Conservation (phyloP, 2,329 filamentous ascomycete genomes). For the Fusarium siculi region DNA sequence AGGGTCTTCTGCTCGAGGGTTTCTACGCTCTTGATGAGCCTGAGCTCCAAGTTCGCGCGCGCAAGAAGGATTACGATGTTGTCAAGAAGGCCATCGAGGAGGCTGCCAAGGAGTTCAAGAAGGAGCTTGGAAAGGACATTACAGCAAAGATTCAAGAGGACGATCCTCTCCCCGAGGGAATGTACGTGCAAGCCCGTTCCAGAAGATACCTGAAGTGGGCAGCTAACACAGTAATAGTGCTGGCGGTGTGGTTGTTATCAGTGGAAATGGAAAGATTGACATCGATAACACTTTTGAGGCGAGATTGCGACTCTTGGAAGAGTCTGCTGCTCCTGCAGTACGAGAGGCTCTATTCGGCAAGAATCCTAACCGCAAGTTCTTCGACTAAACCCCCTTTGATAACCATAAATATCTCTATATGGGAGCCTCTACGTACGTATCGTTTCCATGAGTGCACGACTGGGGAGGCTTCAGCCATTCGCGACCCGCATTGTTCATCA, state of each 20-base stretch:
- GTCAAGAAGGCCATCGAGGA: slow-evolving; percentile 82
- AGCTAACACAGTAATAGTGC: slow-evolving; percentile 65
- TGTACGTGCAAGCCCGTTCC: slow-evolving; percentile 69
- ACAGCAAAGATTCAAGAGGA: slow-evolving; percentile 80
- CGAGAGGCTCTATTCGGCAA: slow-evolving; percentile 89
- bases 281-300: slow-evolving; percentile 99
- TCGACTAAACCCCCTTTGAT: slow-evolving; percentile 69
- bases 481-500: slow-evolving; percentile 43
- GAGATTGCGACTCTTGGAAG: slow-evolving; percentile 84
- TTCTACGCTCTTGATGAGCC: slow-evolving; percentile 88
- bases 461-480: slow-evolving; percentile 32
- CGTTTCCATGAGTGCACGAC: slow-evolving; percentile 30
- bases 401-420: slow-evolving; percentile 11
- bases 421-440: slow-evolving; percentile 23
- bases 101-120: slow-evolving; percentile 86
- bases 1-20: slow-evolving; percentile 87
- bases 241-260: slow-evolving; percentile 84
- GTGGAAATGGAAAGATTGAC: slow-evolving; percentile 91
- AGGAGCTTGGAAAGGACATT: slow-evolving; percentile 75
- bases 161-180: slow-evolving; percentile 81
- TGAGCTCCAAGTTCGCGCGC: slow-evolving; percentile 77
- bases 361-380: slow-evolving; percentile 96
- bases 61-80: slow-evolving; percentile 80
- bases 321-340: slow-evolving; percentile 84
- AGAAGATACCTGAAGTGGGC: neutral